Conservation (phyloP, 1,284 basidiomycete species). For the Cryptococcus sp. region DNA sequence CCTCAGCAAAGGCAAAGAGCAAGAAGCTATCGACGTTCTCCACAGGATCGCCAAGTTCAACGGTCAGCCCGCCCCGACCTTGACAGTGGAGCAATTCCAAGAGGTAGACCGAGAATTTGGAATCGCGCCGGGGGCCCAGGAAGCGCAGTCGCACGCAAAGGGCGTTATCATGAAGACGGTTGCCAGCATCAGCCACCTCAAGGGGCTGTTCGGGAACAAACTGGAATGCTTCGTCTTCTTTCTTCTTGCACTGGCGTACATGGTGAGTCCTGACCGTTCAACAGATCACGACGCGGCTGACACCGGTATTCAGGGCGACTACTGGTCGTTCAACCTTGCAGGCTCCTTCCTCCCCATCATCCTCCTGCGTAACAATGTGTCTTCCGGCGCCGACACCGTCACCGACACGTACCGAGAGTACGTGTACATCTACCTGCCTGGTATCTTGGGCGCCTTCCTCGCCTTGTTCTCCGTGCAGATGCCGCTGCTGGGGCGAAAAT, state of each 20-base stretch:
- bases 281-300: neutral
- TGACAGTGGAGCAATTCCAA: conserved; percentile 50
- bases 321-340: conserved; percentile 52
- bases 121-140: neutral
- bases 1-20: conserved; percentile 69
- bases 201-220: conserved; percentile 47
- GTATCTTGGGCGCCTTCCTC: conserved; percentile 46
- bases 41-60: conserved; percentile 71
- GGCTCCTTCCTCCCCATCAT: conserved; percentile 53
- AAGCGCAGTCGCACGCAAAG: conserved; percentile 15
- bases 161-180: conserved; percentile 27
- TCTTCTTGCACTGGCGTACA: conserved; percentile 45
- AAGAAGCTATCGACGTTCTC: conserved; percentile 69
- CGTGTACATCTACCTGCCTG: conserved; percentile 49
- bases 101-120: neutral
- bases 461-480: conserved; percentile 50
- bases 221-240: conserved; percentile 46
- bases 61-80: conserved; percentile 40
- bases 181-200: conserved; percentile 41
- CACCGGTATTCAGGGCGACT: conserved; percentile 37
- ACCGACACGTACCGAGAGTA: conserved; percentile 52
- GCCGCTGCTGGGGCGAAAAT: conserved; percentile 51
- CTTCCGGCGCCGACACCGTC: conserved; percentile 38
- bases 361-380: conserved; percentile 46
- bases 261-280: conserved; percentile 22